Base-by-base conservation (phyloP, 2,329 filamentous ascomycete genomes). In the Apiospora aurea region DNA sequence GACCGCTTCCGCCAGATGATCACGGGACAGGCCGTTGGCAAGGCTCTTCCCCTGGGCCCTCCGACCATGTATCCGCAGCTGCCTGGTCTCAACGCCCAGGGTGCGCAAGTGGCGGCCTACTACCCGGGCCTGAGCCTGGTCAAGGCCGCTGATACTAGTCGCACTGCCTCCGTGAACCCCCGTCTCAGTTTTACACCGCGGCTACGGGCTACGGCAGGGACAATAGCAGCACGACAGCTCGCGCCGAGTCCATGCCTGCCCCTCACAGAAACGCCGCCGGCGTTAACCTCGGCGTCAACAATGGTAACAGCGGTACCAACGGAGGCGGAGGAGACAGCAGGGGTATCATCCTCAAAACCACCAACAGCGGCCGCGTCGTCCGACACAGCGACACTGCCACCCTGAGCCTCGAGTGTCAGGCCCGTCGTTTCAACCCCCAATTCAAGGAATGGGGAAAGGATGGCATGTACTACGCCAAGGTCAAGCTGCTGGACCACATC, bases 1-100 rank as follows among this genome's bases (percentile, higher is more conserved):
- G 76, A 79, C 67, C 76, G 77, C 11, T 78, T 79, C 69, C 76
- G 76, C 21, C 74, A 76, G 53, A 67, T 78, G 16, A 71, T 79
- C 46, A 43, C 67, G 67, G 57, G 41, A 21, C 41, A 44, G 21
- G 57, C n/a, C 49, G 10, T 51, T 5, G n/a, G n/a, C 49, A 51
- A 51, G 57, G 18, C 16, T n/a, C 8, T 64, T 41, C 16, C 26
- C 49, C 4, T n/a, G 2, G 6, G 29, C 53, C 53, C 29, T 14
- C 53, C 53, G 57, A 38, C 57, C 6, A 2, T 8, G 8, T 64
- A 64, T 38, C 57, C 57, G 5, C 57, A 64, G 57, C 57, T 64
- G 57, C 57, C 57, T n/a, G 57, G 29, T 7, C 29, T 64, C 16
- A 38, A 38, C 29, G 29, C 57, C 18, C 57, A 34, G 57, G 57